Conservation (phyloP, 129 eudicot species). For the Artemisia annua region DNA sequence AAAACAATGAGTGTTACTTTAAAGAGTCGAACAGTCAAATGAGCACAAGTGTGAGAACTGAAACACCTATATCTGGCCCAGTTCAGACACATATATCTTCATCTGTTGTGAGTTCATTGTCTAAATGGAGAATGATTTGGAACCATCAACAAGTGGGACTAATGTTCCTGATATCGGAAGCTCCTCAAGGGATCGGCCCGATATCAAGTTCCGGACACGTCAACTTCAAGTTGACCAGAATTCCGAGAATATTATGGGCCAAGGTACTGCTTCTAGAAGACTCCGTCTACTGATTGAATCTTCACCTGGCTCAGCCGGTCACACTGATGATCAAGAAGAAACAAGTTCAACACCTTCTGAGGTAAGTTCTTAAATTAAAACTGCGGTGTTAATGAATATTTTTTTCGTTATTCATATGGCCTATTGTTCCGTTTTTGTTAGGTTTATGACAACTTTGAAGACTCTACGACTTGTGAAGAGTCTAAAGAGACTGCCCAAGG, state of each 20-base stretch:
- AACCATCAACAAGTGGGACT: conserved; percentile 26
- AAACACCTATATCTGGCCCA: no score
- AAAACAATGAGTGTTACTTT: conserved; percentile 23
- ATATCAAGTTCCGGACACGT: conserved; percentile 51
- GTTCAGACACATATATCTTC: neutral
- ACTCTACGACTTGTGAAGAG: conserved; percentile 8
- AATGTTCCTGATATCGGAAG: conserved; percentile 16
- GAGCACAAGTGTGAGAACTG: no score
- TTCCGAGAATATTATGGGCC: conserved; percentile 30
- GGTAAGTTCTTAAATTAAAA: conserved; percentile 30
- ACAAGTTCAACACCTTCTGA: conserved; percentile 31
- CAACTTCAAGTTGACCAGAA: conserved; percentile 29
- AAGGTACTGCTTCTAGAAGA: conserved; percentile 72
- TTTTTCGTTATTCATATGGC: neutral
- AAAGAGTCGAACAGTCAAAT: neutral
- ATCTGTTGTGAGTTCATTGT: conserved; percentile 5
- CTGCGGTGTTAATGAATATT: no score
- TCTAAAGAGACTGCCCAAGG: conserved; percentile 18
- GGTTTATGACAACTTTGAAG: conserved; percentile 31
- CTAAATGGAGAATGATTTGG: conserved; percentile 15
- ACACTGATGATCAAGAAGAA: conserved; percentile 20
- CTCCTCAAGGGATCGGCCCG: conserved; percentile 21
- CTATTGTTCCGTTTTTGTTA: conserved; percentile 16
- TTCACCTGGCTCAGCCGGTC: conserved; percentile 23
- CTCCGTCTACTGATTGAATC: conserved; percentile 35